These are phyloP conservation scores for Amaranthus palmeri DNA, from an alignment of 148 eudicot genomes.

Conservation along the genomic window DNA sequence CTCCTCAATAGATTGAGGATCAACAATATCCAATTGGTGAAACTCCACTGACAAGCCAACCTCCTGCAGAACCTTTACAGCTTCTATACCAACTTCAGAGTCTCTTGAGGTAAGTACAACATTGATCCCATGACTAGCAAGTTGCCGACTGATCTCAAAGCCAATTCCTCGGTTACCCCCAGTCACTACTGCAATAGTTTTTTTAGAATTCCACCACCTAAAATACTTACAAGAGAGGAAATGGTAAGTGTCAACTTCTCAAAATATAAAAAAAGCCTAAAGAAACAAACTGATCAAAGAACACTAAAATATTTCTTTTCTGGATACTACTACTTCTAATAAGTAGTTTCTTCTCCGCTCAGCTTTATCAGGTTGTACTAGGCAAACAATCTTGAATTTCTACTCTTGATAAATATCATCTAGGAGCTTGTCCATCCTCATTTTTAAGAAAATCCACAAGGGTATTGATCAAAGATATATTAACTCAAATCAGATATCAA, in stretches of 20 bases:
- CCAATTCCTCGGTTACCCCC: conserved; percentile 97
- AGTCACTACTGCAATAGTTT: conserved; percentile 79
- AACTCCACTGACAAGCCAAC: conserved; percentile 60
- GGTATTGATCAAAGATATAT: neutral
- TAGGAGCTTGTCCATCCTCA: neutral
- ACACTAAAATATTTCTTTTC: neutral
- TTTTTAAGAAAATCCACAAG: neutral
- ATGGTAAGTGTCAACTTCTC: conserved; percentile 1
- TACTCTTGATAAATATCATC: no score
- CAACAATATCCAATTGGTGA: conserved; percentile 86
- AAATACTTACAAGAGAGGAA: conserved; percentile 11
- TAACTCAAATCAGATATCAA: neutral
- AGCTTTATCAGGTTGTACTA: neutral
- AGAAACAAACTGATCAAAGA: neutral
- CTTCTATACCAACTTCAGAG: conserved; percentile 67
- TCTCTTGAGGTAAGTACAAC: conserved; percentile 80
- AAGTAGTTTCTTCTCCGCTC: neutral
- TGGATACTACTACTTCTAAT: neutral
- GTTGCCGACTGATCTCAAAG: conserved; percentile 81
- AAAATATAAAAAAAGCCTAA: neutral
- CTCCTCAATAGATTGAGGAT: conserved; percentile 48
- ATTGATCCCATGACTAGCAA: conserved; percentile 70
- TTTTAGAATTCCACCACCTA: conserved; percentile 85
- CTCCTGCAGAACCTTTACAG: conserved; percentile 77
- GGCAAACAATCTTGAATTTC: neutral